phyloP scores from a whole-genome alignment of 148 eudicot genomes.

The Agrostemma githago region DNA sequence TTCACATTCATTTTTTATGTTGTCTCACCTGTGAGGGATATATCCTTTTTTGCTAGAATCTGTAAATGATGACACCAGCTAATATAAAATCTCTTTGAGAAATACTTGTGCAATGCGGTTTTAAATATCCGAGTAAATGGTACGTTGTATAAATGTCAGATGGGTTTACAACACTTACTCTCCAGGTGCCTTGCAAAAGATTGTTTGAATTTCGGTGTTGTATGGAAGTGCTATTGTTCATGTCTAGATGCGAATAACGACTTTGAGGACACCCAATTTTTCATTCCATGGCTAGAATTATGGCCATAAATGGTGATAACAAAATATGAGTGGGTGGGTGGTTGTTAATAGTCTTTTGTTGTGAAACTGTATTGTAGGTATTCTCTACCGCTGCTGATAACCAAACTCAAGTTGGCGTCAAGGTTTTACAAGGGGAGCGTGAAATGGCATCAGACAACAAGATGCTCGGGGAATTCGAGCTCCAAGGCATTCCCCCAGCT shows the following conservation, averaged over 20 bases:
- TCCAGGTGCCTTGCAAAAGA: too few relatives aligned
- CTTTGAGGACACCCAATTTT: neutral
- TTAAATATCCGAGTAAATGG: neutral
- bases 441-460: constrained; percentile 96
- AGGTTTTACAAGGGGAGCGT: constrained; percentile 92
- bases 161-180: neutral
- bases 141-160: neutral
- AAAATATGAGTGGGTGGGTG: neutral
- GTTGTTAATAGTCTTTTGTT: neutral
- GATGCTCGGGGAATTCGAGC: constrained; percentile 79
- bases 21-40: neutral
- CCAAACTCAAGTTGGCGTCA: constrained; percentile 96
- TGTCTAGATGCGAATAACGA: neutral
- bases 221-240: too few relatives aligned
- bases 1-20: neutral
- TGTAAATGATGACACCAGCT: neutral
- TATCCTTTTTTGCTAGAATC: neutral
- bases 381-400: constrained; percentile 98
- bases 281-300: neutral
- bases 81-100: neutral
- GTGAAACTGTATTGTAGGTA: constrained; percentile 37
- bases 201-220: too few relatives aligned
- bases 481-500: constrained; percentile 87
- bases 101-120: neutral
- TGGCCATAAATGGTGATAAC: neutral